Evolutionary conservation across 2,329 filamentous ascomycete genomes (phyloP).

Genomic region (Cladosporium phlei): DNA sequence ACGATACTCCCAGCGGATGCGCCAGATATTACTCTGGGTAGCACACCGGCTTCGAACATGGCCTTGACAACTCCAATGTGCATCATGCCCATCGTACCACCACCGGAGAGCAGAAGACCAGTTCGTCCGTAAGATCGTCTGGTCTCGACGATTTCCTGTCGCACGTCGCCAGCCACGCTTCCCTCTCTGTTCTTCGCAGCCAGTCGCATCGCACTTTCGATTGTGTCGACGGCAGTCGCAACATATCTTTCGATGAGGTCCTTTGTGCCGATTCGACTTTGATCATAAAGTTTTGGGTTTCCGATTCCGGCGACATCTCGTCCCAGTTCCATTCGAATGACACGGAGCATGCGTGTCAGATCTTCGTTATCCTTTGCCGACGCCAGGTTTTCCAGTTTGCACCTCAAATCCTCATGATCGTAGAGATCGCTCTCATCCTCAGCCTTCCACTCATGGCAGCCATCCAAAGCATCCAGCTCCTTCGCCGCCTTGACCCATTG

Average conservation of each 20-base stretch:
- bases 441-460: conserved; percentile 75
- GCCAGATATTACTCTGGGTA: conserved; percentile 82
- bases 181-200: conserved; percentile 2
- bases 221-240: conserved; percentile 68
- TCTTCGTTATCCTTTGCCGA: conserved; percentile 68
- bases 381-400: conserved; percentile 68
- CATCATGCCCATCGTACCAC: conserved; percentile 86
- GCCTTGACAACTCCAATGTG: conserved; percentile 84
- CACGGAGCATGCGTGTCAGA: conserved; percentile 69
- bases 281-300: conserved; percentile 73
- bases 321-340: conserved; percentile 73
- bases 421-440: conserved; percentile 65
- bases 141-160: conserved; percentile 48
- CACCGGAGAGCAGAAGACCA: conserved; percentile 76
- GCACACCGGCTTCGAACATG: conserved; percentile 66
- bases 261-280: conserved; percentile 83
- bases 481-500: conserved; percentile 73
- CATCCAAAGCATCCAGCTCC: conserved; percentile 74
- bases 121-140: conserved; percentile 81
- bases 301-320: conserved; percentile 84
- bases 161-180: background rate
- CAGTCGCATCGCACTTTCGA: conserved; percentile 45
- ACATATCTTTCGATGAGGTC: conserved; percentile 82
- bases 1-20: conserved; percentile 86
- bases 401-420: conserved; percentile 63